Evolutionary conservation across 768 basidiomycete genomes (phyloP), one percentile per base, ranked within the genome.

Genomic region (Neoboletus magnificus): DNA sequence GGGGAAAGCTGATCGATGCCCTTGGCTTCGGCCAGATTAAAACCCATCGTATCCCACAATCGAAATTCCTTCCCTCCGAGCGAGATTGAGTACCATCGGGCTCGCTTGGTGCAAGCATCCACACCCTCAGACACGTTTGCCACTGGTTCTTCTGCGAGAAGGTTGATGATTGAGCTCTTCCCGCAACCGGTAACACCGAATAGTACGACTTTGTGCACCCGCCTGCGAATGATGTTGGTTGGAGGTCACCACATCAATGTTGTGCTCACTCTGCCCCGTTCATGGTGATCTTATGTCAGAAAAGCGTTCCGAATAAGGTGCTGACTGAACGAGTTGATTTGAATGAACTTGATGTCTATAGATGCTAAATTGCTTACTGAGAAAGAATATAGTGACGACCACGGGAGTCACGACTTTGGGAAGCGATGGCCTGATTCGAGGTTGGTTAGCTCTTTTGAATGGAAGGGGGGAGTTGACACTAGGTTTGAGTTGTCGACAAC

Each of bases 41-140:
- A 71, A 2, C 72, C 74, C 44, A 61, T 68, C 18, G 72, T 73
- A 50, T 75, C 72, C 62, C 61, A 74, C 42, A 75, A 25, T 13
- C 60, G 63, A 54, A 71, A 69, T 23, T 49, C 51, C 42, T 41
- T 66, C 25, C 52, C 56, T 32, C 59, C 59, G 3, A 69, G 40
- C 11, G 62, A 49, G 43, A 68, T 33, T n/a, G 58, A 62, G n/a
- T 62, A 56, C 59, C 60, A 57, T 13, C 54, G 55, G 51, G 59
- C 67, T 9, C 65, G 50, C 33, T 63, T 70, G 1, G 79, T 80
- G 40, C 71, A 75, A 8, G 72, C 71, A 1, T 56, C 56, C 0
- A 69, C 70, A 1, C 64, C 56, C 16, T 60, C 63, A 4, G 74
- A 74, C 10, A 70, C 63, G 1, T 51, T 35, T 1, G 76, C 76